A percentile compares a stretch with the other conserved stretches of the same genome.
phyloP scores from a whole-genome alignment of 1,139 yeast genomes.

The Diutina siamensis region DNA sequence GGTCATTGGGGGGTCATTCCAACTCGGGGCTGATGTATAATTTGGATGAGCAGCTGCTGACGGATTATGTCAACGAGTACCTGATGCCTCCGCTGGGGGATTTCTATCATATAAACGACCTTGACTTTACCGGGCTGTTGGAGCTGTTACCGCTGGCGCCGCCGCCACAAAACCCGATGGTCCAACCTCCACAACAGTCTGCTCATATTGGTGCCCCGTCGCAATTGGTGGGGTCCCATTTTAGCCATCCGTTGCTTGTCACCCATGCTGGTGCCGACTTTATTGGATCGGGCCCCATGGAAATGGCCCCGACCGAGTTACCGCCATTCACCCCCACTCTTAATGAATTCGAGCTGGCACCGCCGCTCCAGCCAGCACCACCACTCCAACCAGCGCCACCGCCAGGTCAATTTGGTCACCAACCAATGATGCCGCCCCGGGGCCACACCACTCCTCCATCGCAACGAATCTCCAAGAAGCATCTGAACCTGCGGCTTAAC shows the following conservation, averaged over 20 bases:
- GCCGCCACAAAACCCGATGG: not conserved
- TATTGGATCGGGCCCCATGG: not conserved
- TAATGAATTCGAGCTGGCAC: not conserved
- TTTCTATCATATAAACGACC: not conserved
- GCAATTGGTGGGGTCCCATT: not conserved
- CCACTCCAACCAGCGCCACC: not conserved
- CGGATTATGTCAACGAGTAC: not conserved
- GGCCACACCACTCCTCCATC: slow-evolving; percentile 5
- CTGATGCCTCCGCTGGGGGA: not conserved
- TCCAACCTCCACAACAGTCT: not conserved
- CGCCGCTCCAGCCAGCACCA: not conserved
- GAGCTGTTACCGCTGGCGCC: slow-evolving; percentile 2
- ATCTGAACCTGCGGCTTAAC: not conserved
- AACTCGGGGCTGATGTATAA: not conserved
- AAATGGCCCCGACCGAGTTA: not conserved
- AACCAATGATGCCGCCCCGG: not conserved
- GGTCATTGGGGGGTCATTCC: not conserved
- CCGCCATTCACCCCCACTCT: slow-evolving; percentile 5
- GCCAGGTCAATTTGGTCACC: not conserved
- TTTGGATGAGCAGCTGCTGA: slow-evolving; percentile 6
- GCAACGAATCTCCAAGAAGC: slow-evolving; percentile 3
- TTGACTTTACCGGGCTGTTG: slow-evolving; percentile 3
- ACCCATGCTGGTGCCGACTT: not conserved
- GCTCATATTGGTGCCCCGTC: not conserved
- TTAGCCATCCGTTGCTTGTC: not conserved